Conservation (phyloP, 495 filamentous ascomycete genomes). For the Tuber calosporum region DNA sequence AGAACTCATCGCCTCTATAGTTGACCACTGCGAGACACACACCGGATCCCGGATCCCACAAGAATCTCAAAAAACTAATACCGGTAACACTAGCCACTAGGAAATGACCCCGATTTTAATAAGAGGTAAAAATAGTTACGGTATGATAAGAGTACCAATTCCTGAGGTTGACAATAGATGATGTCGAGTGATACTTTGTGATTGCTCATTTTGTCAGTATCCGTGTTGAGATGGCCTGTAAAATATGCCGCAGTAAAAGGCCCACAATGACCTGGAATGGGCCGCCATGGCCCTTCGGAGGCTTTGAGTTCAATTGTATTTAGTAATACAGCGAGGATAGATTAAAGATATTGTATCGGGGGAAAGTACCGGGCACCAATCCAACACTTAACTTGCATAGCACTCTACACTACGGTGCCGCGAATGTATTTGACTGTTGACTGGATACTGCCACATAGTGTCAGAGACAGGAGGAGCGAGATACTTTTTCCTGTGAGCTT, state of each 20-base stretch:
- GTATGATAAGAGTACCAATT: background rate
- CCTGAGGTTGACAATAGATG: background rate
- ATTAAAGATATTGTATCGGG: background rate
- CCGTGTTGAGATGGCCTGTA: background rate
- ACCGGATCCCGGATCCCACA: background rate
- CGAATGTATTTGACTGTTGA: background rate
- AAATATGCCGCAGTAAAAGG: background rate
- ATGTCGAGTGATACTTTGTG: background rate
- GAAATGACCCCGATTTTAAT: background rate
- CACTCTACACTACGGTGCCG: background rate
- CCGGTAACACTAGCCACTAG: background rate
- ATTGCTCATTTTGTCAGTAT: background rate
- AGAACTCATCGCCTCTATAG: background rate
- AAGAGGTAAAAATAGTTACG: background rate
- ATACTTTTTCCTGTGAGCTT: background rate
- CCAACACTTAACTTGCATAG: background rate
- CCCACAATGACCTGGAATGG: too few relatives aligned
- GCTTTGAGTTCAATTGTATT: background rate
- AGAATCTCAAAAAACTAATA: background rate
- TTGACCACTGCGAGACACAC: background rate
- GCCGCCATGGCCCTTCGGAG: background rate
- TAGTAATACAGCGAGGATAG: background rate
- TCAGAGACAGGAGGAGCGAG: background rate
- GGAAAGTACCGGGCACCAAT: background rate
- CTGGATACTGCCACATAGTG: background rate